Percentiles rank a stretch among this genome's conserved stretches.
phyloP scores from a whole-genome alignment of 805 yeast species.

The Wickerhamomyces canadensis region DNA sequence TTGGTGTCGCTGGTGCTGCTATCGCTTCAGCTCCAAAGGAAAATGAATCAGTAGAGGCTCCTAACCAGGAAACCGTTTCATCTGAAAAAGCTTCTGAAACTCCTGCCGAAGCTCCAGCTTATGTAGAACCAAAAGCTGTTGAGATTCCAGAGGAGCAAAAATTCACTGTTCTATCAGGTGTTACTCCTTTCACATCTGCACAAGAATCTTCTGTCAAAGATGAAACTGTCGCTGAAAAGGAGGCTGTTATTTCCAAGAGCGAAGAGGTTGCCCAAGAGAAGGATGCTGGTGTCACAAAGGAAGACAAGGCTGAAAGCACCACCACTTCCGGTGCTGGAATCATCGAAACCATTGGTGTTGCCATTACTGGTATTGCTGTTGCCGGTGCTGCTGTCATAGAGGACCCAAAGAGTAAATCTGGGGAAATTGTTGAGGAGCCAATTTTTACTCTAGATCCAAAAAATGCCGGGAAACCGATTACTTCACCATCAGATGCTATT shows the following conservation, averaged over 20 bases:
- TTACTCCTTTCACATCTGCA: conserved; percentile 5
- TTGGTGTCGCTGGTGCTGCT: conserved; percentile 2
- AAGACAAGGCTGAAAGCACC: background rate
- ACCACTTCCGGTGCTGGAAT: conserved; percentile 1
- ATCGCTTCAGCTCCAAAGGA: conserved; percentile 1
- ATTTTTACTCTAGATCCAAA: conserved; percentile 20
- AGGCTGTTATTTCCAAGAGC: background rate
- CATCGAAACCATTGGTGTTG: conserved; percentile 1
- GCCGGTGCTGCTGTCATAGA: conserved; percentile 2
- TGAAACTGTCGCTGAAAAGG: conserved; percentile 1
- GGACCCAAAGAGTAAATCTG: background rate
- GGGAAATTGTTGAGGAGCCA: background rate
- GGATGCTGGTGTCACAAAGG: background rate
- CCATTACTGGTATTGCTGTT: conserved; percentile 4
- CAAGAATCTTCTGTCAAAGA: conserved; percentile 1
- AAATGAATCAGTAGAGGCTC: background rate
- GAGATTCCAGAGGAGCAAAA: conserved; percentile 19
- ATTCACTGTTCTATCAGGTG: conserved; percentile 11
- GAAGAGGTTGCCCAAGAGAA: background rate
- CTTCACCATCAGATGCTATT: background rate
- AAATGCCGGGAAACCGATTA: conserved; percentile 7
- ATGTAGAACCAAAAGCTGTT: conserved; percentile 13
- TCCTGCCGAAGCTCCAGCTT: conserved; percentile 3
- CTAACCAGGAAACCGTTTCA: too few species aligned
- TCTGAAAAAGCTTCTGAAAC: background rate